These are phyloP conservation scores for Kurtzmaniella quercitrusa DNA, from an alignment of 1,139 yeast genomes.

Conservation along the genomic window DNA sequence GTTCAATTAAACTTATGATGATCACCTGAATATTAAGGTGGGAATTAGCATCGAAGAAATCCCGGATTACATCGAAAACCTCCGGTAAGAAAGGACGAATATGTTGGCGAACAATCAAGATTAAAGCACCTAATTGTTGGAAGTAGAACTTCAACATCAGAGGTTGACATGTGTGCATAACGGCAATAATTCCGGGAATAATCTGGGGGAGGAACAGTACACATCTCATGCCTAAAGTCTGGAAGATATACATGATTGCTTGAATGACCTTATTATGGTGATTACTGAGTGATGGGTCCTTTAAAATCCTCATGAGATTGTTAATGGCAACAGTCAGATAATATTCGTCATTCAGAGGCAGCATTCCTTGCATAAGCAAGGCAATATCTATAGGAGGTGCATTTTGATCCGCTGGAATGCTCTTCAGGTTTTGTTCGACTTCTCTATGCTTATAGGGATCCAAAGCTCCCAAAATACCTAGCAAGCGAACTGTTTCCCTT, in stretches of 20 bases:
- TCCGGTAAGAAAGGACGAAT: slow-evolving; percentile 77
- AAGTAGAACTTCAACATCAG: slow-evolving; percentile 85
- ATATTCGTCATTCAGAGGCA: slow-evolving; percentile 90
- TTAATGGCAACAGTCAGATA: slow-evolving; percentile 93
- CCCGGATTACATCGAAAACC: slow-evolving; percentile 73
- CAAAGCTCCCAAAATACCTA: slow-evolving; percentile 93
- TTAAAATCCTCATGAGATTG: slow-evolving; percentile 74
- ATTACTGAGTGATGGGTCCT: slow-evolving; percentile 77
- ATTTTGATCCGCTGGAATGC: slow-evolving; percentile 66
- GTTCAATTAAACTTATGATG: slow-evolving; percentile 75
- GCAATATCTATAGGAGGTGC: slow-evolving; percentile 91
- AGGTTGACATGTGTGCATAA: slow-evolving; percentile 80
- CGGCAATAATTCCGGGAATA: slow-evolving; percentile 81
- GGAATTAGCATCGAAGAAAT: slow-evolving; percentile 54
- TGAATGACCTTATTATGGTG: slow-evolving; percentile 91
- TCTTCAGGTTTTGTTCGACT: slow-evolving; percentile 71
- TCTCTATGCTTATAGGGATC: slow-evolving; percentile 96
- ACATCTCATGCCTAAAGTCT: slow-evolving; percentile 82
- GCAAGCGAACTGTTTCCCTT: slow-evolving; percentile 79
- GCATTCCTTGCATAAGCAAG: slow-evolving; percentile 85
- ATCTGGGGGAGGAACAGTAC: slow-evolving; percentile 83
- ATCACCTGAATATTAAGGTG: slow-evolving; percentile 69
- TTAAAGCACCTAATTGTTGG: slow-evolving; percentile 79
- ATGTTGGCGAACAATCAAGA: slow-evolving; percentile 83
- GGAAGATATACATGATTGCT: slow-evolving; percentile 87